Conservation (phyloP, 306 rosid genomes). For the Vigna reflexopilosa region DNA sequence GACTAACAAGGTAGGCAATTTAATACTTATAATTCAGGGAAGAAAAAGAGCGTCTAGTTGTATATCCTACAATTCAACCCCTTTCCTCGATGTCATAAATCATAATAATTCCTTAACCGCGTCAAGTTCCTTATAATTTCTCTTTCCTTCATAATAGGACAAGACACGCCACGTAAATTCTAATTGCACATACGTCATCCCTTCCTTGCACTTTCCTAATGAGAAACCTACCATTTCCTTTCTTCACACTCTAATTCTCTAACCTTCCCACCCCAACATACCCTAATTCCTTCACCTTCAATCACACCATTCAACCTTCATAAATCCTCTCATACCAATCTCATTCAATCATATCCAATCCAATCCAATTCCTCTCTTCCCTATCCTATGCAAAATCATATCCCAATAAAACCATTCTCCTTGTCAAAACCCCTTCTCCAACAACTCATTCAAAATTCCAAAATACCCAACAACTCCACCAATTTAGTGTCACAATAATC, state of each 20-base stretch:
- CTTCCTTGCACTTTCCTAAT: slow-evolving; percentile 48
- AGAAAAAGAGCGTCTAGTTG: neutral
- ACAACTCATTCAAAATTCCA: neutral
- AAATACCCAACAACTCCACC: neutral
- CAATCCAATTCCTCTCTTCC: neutral
- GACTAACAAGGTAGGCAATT: no score
- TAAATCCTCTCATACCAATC: neutral
- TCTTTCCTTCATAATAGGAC: neutral
- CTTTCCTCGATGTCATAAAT: neutral
- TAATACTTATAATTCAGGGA: no score
- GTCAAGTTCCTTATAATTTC: slow-evolving; percentile 18
- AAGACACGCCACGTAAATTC: slow-evolving; percentile 33
- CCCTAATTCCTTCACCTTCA: neutral
- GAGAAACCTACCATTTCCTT: slow-evolving; percentile 18
- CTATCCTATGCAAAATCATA: neutral
- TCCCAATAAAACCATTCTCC: neutral
- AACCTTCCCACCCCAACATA: neutral
- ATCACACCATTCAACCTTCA: slow-evolving; percentile 23
- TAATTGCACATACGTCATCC: slow-evolving; percentile 31
- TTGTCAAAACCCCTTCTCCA: neutral
- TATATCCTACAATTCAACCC: neutral
- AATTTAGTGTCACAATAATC: neutral
- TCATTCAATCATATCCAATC: neutral
- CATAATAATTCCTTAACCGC: slow-evolving; percentile 22
- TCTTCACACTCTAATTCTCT: slow-evolving; percentile 37